Evolutionary conservation across 2,329 filamentous ascomycete genomes (phyloP).

Genomic region (Aspergillus sp.): DNA sequence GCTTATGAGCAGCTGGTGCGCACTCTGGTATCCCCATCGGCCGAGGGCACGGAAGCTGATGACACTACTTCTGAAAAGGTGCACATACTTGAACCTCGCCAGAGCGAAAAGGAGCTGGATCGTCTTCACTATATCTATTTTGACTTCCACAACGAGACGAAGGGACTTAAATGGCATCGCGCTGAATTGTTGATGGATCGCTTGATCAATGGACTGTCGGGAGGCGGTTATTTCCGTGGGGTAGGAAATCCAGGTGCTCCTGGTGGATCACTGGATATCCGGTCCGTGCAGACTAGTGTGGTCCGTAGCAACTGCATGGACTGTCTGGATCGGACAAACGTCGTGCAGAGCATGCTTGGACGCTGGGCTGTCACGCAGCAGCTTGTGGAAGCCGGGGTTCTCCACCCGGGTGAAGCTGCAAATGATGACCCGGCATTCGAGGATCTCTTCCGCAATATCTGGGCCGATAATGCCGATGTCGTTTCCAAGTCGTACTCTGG

Average conservation of each 20-base stretch:
- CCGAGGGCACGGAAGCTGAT: constrained; percentile 59
- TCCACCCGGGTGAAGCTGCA: constrained; percentile 67
- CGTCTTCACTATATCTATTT: constrained; percentile 95
- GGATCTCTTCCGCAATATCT: constrained; percentile 87
- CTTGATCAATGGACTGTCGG: constrained; percentile 64
- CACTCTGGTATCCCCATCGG: constrained; percentile 60
- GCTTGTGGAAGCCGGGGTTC: constrained; percentile 72
- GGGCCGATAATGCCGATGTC: constrained; percentile 96
- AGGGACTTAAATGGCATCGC: constrained; percentile 87
- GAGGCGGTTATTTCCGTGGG: constrained; percentile 86
- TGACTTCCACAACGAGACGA: constrained; percentile 96
- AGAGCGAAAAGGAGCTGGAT: constrained; percentile 60
- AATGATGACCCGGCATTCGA: constrained; percentile 77
- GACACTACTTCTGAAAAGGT: constrained; percentile 68
- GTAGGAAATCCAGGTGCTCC: constrained; percentile 69
- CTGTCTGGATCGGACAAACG: constrained; percentile 93
- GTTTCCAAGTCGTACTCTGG: constrained; percentile 90
- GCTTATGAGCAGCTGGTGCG: constrained; percentile 89
- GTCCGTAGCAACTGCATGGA: constrained; percentile 99
- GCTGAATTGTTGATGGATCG: constrained; percentile 79
- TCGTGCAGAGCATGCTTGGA: constrained; percentile 94
- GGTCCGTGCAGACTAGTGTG: constrained; percentile 75
- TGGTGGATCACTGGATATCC: constrained; percentile 67
- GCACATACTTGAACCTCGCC: constrained; percentile 60
- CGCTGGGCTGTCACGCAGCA: constrained; percentile 83